phyloP scores from a whole-genome alignment of 1,139 yeast genomes.

The Hyphopichia burtonii region DNA sequence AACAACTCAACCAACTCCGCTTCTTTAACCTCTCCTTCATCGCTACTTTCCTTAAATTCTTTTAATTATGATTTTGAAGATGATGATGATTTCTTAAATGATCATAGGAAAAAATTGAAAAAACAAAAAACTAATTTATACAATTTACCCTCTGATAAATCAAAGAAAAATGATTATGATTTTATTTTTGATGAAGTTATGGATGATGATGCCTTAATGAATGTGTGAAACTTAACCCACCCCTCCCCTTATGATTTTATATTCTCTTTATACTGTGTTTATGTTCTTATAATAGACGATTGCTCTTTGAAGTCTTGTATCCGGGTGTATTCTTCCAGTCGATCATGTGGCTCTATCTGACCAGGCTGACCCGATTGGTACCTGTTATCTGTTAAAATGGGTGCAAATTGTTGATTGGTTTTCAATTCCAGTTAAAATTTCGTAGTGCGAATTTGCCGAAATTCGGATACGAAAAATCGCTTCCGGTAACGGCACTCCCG shows the following conservation, averaged over 20 bases:
- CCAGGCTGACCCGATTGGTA: too few relatives aligned
- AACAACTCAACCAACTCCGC: constrained; percentile 4
- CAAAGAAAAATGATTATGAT: constrained; percentile 16
- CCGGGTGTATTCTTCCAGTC: not conserved
- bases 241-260: not conserved
- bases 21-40: constrained; percentile 35
- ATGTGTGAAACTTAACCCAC: constrained; percentile 9
- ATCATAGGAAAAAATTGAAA: not conserved
- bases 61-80: constrained; percentile 22
- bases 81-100: constrained; percentile 2
- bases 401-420: not conserved
- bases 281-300: constrained; percentile 2
- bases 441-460: not conserved
- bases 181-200: constrained; percentile 30
- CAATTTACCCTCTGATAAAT: not conserved
- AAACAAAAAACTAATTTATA: constrained; percentile 1
- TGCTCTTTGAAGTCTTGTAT: too few relatives aligned
- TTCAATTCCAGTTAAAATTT: too few relatives aligned
- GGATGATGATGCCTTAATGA: constrained; percentile 20
- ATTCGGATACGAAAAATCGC: not conserved
- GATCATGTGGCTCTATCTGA: too few relatives aligned
- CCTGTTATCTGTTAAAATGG: not conserved
- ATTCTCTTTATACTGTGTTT: not conserved
- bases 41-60: constrained; percentile 33
- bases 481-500: too few relatives aligned